Conservation (phyloP, 495 filamentous ascomycete species). For the Aspergillus avenaceus region DNA sequence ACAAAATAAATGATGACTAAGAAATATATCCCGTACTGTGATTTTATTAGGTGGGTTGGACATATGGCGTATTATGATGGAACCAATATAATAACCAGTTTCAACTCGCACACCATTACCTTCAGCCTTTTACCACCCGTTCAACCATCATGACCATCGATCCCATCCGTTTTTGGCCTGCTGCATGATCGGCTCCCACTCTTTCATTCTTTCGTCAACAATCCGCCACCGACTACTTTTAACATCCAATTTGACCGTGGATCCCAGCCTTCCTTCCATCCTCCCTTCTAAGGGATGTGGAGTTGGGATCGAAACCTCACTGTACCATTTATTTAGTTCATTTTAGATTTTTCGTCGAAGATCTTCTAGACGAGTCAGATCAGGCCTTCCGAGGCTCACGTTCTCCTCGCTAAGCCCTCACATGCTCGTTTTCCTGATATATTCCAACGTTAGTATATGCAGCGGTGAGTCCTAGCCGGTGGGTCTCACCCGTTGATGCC, state of each 20-base stretch:
- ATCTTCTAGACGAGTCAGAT: not conserved
- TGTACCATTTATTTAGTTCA: not conserved
- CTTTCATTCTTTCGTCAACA: not conserved
- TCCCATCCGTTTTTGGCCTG: slow-evolving; percentile 4
- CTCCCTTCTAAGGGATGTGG: not conserved
- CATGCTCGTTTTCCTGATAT: slow-evolving; percentile 2
- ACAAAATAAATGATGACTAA: not conserved
- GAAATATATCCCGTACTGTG: not conserved
- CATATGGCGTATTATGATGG: not conserved
- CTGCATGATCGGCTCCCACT: slow-evolving; percentile 10
- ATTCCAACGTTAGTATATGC: not conserved
- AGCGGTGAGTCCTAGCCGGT: slow-evolving; percentile 6
- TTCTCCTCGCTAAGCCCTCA: not conserved
- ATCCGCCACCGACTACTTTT: slow-evolving; percentile 1
- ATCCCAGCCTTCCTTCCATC: not conserved
- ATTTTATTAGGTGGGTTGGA: too few species aligned
- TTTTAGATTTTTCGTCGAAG: not conserved
- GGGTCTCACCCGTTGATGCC: slow-evolving; percentile 9
- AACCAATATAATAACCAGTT: not conserved
- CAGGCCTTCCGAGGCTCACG: not conserved
- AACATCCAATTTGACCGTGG: not conserved
- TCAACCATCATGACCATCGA: not conserved
- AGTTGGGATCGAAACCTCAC: not conserved
- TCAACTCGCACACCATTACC: not conserved
- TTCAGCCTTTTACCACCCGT: too few species aligned